Evolutionary conservation across 2,329 filamentous ascomycete genomes (phyloP).

Genomic region (Ophiosphaerella herpotricha): DNA sequence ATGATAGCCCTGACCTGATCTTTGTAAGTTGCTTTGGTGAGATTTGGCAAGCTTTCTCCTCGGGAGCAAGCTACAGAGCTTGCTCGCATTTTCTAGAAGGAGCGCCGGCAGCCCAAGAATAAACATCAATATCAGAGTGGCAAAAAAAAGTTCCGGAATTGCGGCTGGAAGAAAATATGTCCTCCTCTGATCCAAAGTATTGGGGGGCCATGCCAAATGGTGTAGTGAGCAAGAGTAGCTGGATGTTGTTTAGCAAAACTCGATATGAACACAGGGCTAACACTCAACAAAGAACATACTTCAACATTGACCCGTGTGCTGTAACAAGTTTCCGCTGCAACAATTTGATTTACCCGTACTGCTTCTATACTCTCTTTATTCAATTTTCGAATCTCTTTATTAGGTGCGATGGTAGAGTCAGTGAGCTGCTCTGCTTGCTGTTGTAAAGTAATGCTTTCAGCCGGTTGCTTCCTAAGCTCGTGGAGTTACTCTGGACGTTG

Average conservation of each 20-base stretch:
- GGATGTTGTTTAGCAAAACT: neutral
- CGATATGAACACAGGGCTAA: neutral
- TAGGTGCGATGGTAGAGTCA: neutral
- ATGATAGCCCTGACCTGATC: too few species aligned
- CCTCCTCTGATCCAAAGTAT: slow-evolving; percentile 8
- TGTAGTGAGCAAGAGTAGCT: slow-evolving; percentile 7
- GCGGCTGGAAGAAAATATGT: slow-evolving; percentile 4
- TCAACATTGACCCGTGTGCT: slow-evolving; percentile 11
- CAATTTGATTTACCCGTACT: slow-evolving; percentile 3
- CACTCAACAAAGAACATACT: neutral
- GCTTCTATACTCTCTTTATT: slow-evolving; percentile 5
- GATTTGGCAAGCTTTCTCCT: neutral
- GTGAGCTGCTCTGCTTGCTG: neutral
- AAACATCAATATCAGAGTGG: slow-evolving; percentile 2
- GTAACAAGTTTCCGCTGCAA: slow-evolving; percentile 3
- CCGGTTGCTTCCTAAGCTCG: too few species aligned
- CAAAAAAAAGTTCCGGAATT: slow-evolving; percentile 6
- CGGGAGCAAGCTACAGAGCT: neutral
- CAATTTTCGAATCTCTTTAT: neutral
- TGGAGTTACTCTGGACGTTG: too few species aligned
- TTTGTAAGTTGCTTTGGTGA: too few species aligned
- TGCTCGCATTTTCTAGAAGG: neutral
- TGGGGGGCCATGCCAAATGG: slow-evolving; percentile 8
- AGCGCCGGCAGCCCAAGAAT: neutral
- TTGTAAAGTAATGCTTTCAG: neutral